Percentiles rank a stretch among this genome's conserved stretches.
Conservation (phyloP, 2,329 filamentous ascomycete species). For the Drechslerella coelobrocha region DNA sequence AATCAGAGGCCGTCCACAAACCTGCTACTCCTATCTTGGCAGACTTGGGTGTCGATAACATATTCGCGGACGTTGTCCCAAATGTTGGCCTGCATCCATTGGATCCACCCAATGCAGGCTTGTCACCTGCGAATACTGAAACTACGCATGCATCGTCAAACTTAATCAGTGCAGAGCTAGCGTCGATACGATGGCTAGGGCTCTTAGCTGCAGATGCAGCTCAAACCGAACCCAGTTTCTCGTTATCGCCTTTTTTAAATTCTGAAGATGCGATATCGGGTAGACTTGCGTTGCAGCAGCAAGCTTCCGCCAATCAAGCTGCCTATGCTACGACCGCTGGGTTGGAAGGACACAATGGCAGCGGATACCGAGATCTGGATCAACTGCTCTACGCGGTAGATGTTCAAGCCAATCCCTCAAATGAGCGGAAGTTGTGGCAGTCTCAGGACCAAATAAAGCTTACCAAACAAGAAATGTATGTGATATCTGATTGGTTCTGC, state of each 20-base stretch:
- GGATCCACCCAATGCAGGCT: constrained; percentile 25
- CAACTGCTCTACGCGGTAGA: constrained; percentile 43
- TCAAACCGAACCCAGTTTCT: constrained; percentile 39
- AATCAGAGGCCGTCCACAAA: constrained; percentile 35
- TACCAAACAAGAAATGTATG: constrained; percentile 51
- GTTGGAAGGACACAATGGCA: constrained; percentile 27
- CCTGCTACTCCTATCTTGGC: constrained; percentile 25
- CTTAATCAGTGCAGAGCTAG: constrained; percentile 39
- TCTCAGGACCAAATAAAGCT: constrained; percentile 50
- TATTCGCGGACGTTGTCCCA: constrained; percentile 39
- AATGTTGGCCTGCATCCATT: constrained; percentile 18
- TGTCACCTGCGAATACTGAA: constrained; percentile 45
- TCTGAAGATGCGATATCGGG: constrained; percentile 40
- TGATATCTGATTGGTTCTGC: neutral
- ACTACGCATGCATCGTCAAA: constrained; percentile 41
- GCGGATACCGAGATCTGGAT: constrained; percentile 42
- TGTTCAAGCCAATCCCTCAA: constrained; percentile 42
- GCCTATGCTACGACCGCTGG: neutral
- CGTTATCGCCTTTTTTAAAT: constrained; percentile 27
- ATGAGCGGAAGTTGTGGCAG: constrained; percentile 51
- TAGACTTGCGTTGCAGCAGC: constrained; percentile 33
- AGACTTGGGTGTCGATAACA: constrained; percentile 28
- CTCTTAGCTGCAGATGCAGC: constrained; percentile 44
- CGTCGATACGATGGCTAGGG: constrained; percentile 47
- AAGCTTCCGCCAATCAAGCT: constrained; percentile 30